These are phyloP conservation scores for Aspergillus haitiensis DNA, from an alignment of 495 filamentous ascomycete genomes.

Conservation along the genomic window DNA sequence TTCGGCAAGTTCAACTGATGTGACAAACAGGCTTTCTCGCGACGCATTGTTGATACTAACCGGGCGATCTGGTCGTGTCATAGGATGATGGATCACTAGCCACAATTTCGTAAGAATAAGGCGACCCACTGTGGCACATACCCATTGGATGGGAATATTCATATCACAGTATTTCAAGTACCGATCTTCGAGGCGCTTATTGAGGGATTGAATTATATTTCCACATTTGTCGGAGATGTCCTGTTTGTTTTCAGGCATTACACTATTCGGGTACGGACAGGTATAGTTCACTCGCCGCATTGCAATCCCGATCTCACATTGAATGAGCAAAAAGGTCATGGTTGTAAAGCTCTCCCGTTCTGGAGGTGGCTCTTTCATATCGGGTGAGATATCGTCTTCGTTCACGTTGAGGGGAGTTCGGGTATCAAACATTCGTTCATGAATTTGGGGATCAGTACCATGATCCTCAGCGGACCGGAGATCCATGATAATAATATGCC, in stretches of 20 bases:
- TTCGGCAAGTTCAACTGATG: constrained; percentile 74
- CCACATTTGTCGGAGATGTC: constrained; percentile 54
- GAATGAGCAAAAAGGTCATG: constrained; percentile 75
- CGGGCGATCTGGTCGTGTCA: constrained; percentile 38
- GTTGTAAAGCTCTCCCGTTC: constrained; percentile 67
- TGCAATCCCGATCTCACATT: constrained; percentile 58
- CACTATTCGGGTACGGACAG: constrained; percentile 29
- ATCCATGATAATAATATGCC: constrained; percentile 77
- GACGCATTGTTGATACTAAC: constrained; percentile 53
- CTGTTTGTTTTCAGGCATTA: constrained; percentile 20
- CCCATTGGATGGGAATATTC: constrained; percentile 64
- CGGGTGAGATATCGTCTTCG: constrained; percentile 70
- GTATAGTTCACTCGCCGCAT: constrained; percentile 44
- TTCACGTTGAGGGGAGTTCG: constrained; percentile 75
- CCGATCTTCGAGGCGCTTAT: constrained; percentile 58
- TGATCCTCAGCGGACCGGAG: constrained; percentile 78
- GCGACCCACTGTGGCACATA: constrained; percentile 66
- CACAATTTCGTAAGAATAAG: constrained; percentile 69
- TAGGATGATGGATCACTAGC: constrained; percentile 64
- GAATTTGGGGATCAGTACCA: constrained; percentile 74
- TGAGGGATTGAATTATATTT: constrained; percentile 61
- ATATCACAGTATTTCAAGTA: constrained; percentile 64
- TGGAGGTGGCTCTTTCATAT: constrained; percentile 59
- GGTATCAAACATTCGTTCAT: constrained; percentile 71
- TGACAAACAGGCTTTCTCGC: constrained; percentile 72